A percentile compares a stretch with the other conserved stretches of the same genome.
Evolutionary conservation across 73 alveolate genomes (phyloP).

Genomic region (Tetrahymena thermophila): DNA sequence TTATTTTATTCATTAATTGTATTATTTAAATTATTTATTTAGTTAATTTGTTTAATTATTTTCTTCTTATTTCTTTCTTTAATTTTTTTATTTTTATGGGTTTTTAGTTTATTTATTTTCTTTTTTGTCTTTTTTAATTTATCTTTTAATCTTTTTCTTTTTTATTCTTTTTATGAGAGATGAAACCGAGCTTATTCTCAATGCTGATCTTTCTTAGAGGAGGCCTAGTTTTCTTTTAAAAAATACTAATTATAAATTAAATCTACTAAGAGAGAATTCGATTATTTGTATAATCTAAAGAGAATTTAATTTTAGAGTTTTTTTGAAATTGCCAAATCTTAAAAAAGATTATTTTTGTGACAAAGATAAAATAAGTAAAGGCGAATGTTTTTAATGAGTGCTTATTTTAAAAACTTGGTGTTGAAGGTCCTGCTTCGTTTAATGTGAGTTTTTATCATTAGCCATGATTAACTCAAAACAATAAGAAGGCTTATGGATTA

Average conservation of each 20-base stretch:
- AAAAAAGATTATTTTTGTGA: neutral
- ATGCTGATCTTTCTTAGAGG: neutral
- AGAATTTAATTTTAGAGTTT: neutral
- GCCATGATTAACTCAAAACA: neutral
- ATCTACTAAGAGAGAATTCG: neutral
- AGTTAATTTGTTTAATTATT: neutral
- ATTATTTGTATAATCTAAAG: neutral
- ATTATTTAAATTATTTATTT: too few relatives aligned
- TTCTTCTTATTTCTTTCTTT: neutral
- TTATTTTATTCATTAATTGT: too few relatives aligned
- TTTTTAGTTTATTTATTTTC: neutral
- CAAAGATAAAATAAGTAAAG: neutral
- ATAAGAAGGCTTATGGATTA: neutral
- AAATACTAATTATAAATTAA: neutral
- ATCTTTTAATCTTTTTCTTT: neutral
- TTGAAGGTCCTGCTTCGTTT: neutral
- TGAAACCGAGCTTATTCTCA: constrained; percentile 1
- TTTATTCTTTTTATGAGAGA: neutral
- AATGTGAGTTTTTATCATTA: neutral
- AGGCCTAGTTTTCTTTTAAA: neutral
- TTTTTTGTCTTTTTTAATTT: neutral
- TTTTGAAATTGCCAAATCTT: neutral
- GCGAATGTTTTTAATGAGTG: neutral
- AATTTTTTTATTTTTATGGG: neutral
- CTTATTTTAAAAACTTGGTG: neutral